Evolutionary conservation across 257 asterid genomes (phyloP).

Genomic region (Rehmannia glutinosa): DNA sequence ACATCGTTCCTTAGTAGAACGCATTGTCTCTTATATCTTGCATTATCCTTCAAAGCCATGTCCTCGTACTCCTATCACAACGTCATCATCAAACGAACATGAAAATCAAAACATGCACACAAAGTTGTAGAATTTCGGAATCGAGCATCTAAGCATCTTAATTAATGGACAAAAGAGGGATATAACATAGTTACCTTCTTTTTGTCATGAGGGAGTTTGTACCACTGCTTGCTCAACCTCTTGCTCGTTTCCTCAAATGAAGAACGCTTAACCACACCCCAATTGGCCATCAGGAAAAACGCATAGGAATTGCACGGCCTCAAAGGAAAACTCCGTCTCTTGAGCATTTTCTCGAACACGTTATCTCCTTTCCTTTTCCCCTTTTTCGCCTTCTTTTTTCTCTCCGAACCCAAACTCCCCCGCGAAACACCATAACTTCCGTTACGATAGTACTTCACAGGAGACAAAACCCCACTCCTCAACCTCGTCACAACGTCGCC

Average conservation of each 20-base stretch:
- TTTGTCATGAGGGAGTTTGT: slow-evolving; percentile 18
- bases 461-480: slow-evolving; percentile 37
- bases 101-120: background rate
- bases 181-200: slow-evolving; percentile 20
- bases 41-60: slow-evolving; percentile 33
- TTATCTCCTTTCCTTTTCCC: background rate
- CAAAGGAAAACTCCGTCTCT: slow-evolving; percentile 17
- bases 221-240: slow-evolving; percentile 29
- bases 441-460: slow-evolving; percentile 16
- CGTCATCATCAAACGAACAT: background rate
- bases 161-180: background rate
- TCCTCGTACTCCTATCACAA: slow-evolving; percentile 27
- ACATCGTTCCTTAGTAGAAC: slow-evolving; percentile 16
- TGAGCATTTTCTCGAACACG: slow-evolving; percentile 26
- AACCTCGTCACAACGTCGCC: slow-evolving; percentile 27
- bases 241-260: slow-evolving; percentile 35
- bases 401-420: slow-evolving; percentile 4
- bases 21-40: slow-evolving; percentile 32
- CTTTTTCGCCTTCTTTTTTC: background rate
- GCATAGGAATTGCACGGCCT: slow-evolving; percentile 36
- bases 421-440: background rate
- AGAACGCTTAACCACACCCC: slow-evolving; percentile 25
- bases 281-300: slow-evolving; percentile 29
- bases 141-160: background rate
- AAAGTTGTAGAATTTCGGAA: background rate